phyloP scores from a whole-genome alignment of 148 eudicot genomes.

The Oxyria digyna region DNA sequence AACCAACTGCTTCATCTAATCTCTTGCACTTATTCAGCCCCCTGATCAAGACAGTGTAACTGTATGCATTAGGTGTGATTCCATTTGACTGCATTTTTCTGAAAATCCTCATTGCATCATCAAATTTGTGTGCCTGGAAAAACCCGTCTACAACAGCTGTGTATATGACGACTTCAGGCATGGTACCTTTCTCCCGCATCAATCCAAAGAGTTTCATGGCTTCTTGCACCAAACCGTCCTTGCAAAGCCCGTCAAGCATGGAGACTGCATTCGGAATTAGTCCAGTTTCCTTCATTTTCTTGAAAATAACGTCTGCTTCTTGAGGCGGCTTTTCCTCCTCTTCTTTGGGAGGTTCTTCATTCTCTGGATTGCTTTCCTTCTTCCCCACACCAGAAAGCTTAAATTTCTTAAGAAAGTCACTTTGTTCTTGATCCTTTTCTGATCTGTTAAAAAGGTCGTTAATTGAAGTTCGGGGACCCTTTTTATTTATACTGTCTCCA shows the following conservation, averaged over 20 bases:
- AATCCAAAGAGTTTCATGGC: constrained; percentile 78
- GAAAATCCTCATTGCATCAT: constrained; percentile 73
- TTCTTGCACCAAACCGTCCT: constrained; percentile 81
- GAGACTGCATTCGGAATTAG: constrained; percentile 87
- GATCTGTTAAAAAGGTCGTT: constrained; percentile 18
- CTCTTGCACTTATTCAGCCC: constrained; percentile 49
- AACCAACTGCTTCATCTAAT: constrained; percentile 59
- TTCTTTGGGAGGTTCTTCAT: constrained; percentile 9
- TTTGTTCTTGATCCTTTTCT: constrained; percentile 11
- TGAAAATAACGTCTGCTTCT: constrained; percentile 74
- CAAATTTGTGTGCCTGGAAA: constrained; percentile 63
- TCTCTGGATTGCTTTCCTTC: constrained; percentile 1
- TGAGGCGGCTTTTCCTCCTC: constrained; percentile 26
- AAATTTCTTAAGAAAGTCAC: constrained; percentile 61
- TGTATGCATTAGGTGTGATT: constrained; percentile 65
- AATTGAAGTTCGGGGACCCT: constrained; percentile 18
- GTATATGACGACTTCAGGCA: constrained; percentile 85
- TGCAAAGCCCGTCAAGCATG: constrained; percentile 88
- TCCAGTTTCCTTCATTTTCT: constrained; percentile 82
- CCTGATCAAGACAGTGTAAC: constrained; percentile 47
- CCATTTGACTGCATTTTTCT: constrained; percentile 73
- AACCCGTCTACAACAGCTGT: constrained; percentile 92
- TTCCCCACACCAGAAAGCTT: constrained; percentile 31
- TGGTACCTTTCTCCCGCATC: constrained; percentile 87
- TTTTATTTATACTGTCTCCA: constrained; percentile 7